These are phyloP conservation scores for Lachnellula occidentalis DNA, from an alignment of 2,329 filamentous ascomycete species.

Conservation along the genomic window DNA sequence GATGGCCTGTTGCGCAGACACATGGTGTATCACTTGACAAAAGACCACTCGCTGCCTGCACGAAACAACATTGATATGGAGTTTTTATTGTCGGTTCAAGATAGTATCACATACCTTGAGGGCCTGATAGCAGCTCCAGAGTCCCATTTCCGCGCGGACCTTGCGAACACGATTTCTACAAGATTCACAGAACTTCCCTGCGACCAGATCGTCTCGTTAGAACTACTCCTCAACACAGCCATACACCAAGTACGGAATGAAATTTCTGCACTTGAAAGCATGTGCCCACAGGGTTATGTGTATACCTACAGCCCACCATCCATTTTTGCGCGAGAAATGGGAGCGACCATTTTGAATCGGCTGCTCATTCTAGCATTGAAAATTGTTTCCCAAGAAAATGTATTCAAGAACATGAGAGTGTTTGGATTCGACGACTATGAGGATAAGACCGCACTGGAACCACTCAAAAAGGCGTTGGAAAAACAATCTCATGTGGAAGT, in stretches of 20 bases:
- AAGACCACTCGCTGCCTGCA: constrained; percentile 8
- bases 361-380: constrained; percentile 20
- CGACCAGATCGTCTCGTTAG: constrained; percentile 17
- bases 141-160: not conserved
- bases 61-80: constrained; percentile 1
- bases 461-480: constrained; percentile 9
- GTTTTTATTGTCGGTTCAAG: not conserved
- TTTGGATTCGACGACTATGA: constrained; percentile 27
- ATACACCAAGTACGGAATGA: constrained; percentile 24
- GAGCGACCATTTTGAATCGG: constrained; percentile 18
- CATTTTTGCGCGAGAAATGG: constrained; percentile 24
- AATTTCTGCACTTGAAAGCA: constrained; percentile 22
- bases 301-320: constrained; percentile 26
- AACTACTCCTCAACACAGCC: constrained; percentile 23
- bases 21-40: constrained; percentile 22
- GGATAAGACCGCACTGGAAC: not conserved
- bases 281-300: constrained; percentile 24
- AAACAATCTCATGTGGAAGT: constrained; percentile 15
- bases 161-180: constrained; percentile 1
- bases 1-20: constrained; percentile 17
- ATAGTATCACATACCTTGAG: constrained; percentile 11
- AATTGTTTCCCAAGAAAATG: constrained; percentile 11
- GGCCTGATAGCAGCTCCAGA: not conserved
- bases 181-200: constrained; percentile 9
- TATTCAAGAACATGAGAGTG: constrained; percentile 19